Evolutionary conservation across 164 flowering plant species (phyloP).

Genomic region (Tetrastigma voinierianum): DNA sequence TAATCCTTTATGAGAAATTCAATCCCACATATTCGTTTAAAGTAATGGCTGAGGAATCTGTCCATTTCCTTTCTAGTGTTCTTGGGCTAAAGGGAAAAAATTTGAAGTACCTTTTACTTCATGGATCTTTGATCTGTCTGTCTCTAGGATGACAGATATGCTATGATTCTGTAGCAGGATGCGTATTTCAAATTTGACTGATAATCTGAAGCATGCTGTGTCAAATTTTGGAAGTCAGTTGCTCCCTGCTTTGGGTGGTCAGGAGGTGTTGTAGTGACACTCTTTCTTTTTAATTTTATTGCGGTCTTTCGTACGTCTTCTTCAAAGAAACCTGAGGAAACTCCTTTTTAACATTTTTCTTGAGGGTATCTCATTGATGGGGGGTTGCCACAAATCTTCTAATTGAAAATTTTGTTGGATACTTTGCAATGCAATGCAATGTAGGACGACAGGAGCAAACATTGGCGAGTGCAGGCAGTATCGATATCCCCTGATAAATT

Average conservation of each 20-base stretch:
- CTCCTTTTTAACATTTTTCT: neutral
- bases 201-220: neutral
- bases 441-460: conserved; percentile 82
- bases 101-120: no score
- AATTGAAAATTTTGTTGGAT: neutral
- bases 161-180: neutral
- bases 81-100: neutral
- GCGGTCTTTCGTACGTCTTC: neutral
- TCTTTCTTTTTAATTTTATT: neutral
- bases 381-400: neutral
- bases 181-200: neutral
- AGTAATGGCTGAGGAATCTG: no score
- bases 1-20: neutral
- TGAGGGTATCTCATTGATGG: neutral
- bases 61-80: neutral
- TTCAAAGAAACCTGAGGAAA: no score
- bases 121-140: no score
- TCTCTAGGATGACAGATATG: neutral
- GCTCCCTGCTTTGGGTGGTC: neutral
- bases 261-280: neutral
- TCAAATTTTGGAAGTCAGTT: neutral
- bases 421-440: conserved; percentile 5
- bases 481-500: conserved; percentile 81
- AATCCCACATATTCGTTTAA: no score
- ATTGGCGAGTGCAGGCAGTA: conserved; percentile 93